These are phyloP conservation scores for Irpex sp. DNA, from an alignment of 1,284 basidiomycete species.

Conservation along the genomic window DNA sequence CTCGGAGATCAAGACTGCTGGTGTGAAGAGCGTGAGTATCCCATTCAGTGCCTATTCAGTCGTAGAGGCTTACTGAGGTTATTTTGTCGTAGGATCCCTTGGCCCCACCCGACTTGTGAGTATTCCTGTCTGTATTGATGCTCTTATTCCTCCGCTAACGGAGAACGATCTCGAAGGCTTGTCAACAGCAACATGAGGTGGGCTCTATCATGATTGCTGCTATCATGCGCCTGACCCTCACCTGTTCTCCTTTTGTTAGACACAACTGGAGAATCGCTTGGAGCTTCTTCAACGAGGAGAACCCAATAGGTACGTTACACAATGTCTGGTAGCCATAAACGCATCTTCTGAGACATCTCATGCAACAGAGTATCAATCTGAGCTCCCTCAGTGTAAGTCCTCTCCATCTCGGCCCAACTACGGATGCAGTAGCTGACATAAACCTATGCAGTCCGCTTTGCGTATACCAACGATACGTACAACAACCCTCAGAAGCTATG, in stretches of 20 bases:
- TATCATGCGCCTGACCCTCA: neutral
- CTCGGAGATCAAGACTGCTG: slow-evolving; percentile 58
- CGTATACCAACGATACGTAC: slow-evolving; percentile 58
- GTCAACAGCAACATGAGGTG: slow-evolving; percentile 47
- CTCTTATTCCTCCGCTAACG: neutral
- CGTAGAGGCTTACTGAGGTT: neutral
- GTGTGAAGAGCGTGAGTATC: slow-evolving; percentile 44
- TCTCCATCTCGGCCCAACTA: neutral
- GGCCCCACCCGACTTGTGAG: slow-evolving; percentile 54
- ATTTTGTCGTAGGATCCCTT: slow-evolving; percentile 42
- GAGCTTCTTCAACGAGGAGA: slow-evolving; percentile 19
- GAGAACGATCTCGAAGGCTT: slow-evolving; percentile 28
- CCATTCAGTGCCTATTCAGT: neutral
- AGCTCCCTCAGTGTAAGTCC: slow-evolving; percentile 28
- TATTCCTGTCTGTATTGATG: neutral
- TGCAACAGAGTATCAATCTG: slow-evolving; percentile 26
- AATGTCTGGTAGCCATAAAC: neutral
- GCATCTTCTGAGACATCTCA: neutral
- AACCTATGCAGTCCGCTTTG: slow-evolving; percentile 42
- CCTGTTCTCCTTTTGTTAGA: neutral
- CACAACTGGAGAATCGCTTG: slow-evolving; percentile 51
- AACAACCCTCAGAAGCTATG: slow-evolving; percentile 59
- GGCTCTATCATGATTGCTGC: neutral
- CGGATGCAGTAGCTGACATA: neutral
- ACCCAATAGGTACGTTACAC: slow-evolving; percentile 17